phyloP scores from a whole-genome alignment of 2,329 filamentous ascomycete genomes.

The Lachnellula occidentalis region DNA sequence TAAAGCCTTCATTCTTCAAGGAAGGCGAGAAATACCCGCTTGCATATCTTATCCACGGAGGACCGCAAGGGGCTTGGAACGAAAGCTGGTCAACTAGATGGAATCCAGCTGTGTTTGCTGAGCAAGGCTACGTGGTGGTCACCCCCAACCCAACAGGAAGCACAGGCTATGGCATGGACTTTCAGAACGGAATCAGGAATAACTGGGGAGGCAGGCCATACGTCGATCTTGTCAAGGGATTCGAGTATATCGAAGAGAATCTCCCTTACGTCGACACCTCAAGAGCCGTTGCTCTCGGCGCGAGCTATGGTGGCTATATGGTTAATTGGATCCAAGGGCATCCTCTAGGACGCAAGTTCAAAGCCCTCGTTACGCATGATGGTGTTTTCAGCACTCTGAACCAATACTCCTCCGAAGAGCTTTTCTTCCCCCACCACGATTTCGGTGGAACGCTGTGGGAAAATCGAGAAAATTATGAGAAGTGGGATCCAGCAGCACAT shows the following conservation, averaged over 20 bases:
- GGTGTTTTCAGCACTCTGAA: constrained; percentile 71
- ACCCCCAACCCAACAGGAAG: constrained; percentile 79
- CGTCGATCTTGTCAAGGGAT: constrained; percentile 71
- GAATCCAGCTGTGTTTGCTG: constrained; percentile 82
- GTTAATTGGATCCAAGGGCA: constrained; percentile 92
- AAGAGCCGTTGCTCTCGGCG: constrained; percentile 67
- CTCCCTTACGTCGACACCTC: constrained; percentile 63
- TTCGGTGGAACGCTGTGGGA: constrained; percentile 51
- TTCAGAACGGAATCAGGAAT: constrained; percentile 69
- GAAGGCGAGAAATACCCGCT: constrained; percentile 68
- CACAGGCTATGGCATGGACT: constrained; percentile 74
- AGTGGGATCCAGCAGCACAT: constrained; percentile 60
- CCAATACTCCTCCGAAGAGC: constrained; percentile 60
- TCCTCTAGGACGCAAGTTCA: constrained; percentile 74
- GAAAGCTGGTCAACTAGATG: constrained; percentile 59
- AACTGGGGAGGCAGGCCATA: constrained; percentile 87
- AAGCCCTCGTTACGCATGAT: constrained; percentile 82
- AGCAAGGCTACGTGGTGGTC: constrained; percentile 81
- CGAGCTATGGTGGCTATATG: constrained; percentile 72
- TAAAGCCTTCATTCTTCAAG: constrained; percentile 62
- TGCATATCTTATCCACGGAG: constrained; percentile 75
- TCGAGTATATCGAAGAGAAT: constrained; percentile 65
- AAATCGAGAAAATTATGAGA: constrained; percentile 57
- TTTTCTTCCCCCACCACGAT: constrained; percentile 67
- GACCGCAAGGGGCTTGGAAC: constrained; percentile 37